Base-by-base conservation (phyloP, 768 basidiomycete species). In the Boletus pseudopeckii region DNA sequence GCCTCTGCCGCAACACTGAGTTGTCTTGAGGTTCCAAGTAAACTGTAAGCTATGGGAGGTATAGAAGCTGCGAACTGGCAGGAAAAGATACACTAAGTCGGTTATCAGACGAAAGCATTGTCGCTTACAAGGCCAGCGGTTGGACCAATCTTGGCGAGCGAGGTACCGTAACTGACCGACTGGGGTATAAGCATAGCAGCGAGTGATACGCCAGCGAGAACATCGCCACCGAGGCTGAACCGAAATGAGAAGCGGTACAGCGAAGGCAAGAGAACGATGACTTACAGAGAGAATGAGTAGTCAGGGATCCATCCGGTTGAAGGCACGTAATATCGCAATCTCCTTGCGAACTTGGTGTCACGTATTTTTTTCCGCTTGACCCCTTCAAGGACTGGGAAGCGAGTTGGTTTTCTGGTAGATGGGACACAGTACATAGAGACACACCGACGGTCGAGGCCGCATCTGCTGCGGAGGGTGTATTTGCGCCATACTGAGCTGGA, bases 1-100 rank as follows among this genome's bases (percentile, higher is more conserved):
- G 95, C 94, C 66, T 98, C 94, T 2, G 95, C 89, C 3, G 88
- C 92, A 37, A 91, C 88, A 58, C 86, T 90, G 9, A 91, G 79
- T 58, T 89, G 89, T 28, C 82, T 77, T 11, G 84, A 94, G 24
- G 88, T 90, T 17, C 95, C 95, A 5, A 97, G 79, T n/a, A 96
- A 75, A 7, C 90, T 90, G 67, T 97, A 98, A 11, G 88, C 73
- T n/a, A 95, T 81, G 13, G 88, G 87, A 7, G 93, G 92, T 52
- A 98, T 83, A 8, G 91, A 82, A 14, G 92, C 88, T 6, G 90
- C 85, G 60, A 89, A 90, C 88, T 93, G 62, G 24, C 13, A 45
- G 24, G 34, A 37, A 39, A 49, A 33, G 24, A 4, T 54, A 32
- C 15, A 44, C 39, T 14, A 42, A 22, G 48, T 44, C 18, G 33